Evolutionary conservation across 352 stramenopile genomes (phyloP), one percentile per base, ranked within the genome.

Genomic region (Phytopythium kandeliae): DNA sequence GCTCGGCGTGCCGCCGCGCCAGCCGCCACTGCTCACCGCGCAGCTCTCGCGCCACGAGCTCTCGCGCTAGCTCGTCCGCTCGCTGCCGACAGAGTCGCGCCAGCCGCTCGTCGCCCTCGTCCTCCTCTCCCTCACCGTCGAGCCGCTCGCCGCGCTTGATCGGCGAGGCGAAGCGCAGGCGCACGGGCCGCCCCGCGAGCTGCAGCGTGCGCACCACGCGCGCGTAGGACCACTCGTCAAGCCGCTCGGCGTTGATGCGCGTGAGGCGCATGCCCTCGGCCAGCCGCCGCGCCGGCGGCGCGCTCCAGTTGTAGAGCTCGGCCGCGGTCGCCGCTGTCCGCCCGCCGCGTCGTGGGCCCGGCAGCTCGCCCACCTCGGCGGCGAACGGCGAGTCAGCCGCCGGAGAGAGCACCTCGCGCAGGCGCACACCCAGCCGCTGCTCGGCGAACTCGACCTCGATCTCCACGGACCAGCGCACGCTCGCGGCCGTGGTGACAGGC

Each of bases 281-380:
- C 43, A 86, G 50, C 7, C 75, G 75, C 47, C 68, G 74, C 25
- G 10, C 35, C n/a, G 16, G 36, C 52, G 78, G 76, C 41, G 85
- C 75, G 53, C 75, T 81, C 75, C 75, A 86, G 59, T 86, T 86
- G 69, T 86, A 83, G 11, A 86, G 60, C 62, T 86, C 75, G 17
- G 75, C 75, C 15, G 75, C 65, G 2, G 72, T 72, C 2, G 75
- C 65, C 64, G 57, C 53, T 84, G 54, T 70, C 7, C 8, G 24
- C n/a, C 19, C 46, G 17, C 22, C 21, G 2, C 31, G 79, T 62
- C 63, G 85, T 86, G 49, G 72, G n/a, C n/a, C n/a, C n/a, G n/a
- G 72, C 37, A 86, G 66, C 19, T 79, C 75, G 55, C 83, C 75
- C 15, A 86, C 73, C 51, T 86, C 75, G 41, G 75, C 75, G 41